Base-by-base conservation (phyloP, 2,329 filamentous ascomycete genomes). In the Zymoseptoria brevis region DNA sequence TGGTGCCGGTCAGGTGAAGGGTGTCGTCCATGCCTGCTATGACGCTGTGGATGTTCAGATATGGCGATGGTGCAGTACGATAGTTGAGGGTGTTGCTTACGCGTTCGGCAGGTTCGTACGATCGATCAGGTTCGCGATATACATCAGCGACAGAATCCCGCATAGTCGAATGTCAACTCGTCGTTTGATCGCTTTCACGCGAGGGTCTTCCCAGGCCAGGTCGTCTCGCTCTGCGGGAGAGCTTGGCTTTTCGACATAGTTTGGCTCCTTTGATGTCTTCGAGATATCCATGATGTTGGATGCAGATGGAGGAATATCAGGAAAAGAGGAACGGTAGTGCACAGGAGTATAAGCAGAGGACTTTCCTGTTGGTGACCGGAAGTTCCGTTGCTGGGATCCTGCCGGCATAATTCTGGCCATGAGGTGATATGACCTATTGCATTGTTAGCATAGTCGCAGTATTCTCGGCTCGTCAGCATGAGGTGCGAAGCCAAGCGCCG, bases 31-130 rank as follows among this genome's bases (percentile, higher is more conserved):
- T 60, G 50, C 58, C 58, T 16, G 58, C 50, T 16, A 57, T 60
- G n/a, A 55, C 54, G 22, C 54, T 50, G 19, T 55, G 3, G 45
- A 45, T 45, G 35, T 13, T 45, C 35, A 45, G 35, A 16, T 4
- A 16, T 16, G 13, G 35, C 19, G n/a, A 11, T 55, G 7, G 54
- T 21, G n/a, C 22, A 11, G 41, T 56, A 19, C 35, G 22, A 21
- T 8, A 41, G 22, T 19, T 6, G 21, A 45, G 13, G 35, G 2
- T 16, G 13, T 45, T 45, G 16, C 57, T 51, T 50, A 54, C 55
- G 58, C 58, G n/a, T 60, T 60, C 1, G 58, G 58, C 29, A 60
- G 55, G 45, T 60, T 60, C 7, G 50, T 57, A 13, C 58, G 55
- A 50, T 60, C 57, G 22, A 60, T 60, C 51, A 54, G 55, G 26